These are phyloP conservation scores for Beauveria sp. DNA, from an alignment of 2,329 filamentous ascomycete species.

Conservation along the genomic window DNA sequence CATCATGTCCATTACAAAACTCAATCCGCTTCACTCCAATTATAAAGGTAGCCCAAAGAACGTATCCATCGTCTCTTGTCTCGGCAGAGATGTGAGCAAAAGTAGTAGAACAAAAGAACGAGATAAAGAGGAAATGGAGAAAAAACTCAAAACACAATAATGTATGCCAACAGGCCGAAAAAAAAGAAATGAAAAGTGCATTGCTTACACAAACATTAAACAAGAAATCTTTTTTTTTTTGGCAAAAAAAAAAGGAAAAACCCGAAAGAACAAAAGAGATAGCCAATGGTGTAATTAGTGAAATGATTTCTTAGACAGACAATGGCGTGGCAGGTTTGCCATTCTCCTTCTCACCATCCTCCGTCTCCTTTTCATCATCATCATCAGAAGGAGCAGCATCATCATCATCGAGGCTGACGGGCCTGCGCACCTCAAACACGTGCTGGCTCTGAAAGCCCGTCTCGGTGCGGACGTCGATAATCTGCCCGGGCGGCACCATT, in stretches of 20 bases:
- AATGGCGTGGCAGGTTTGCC: not conserved
- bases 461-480: conserved; percentile 44
- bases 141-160: not conserved
- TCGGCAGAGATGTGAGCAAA: not conserved
- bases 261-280: not conserved
- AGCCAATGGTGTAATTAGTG: not conserved
- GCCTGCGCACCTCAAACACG: conserved; percentile 23
- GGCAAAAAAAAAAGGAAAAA: not conserved
- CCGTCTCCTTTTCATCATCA: not conserved
- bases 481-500: conserved; percentile 67
- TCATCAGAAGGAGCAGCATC: not conserved
- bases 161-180: not conserved
- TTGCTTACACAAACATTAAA: not conserved
- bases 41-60: too few relatives aligned
- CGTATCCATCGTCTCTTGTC: too few relatives aligned
- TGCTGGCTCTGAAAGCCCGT: conserved; percentile 30
- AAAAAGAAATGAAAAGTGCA: not conserved
- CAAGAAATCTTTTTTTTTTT: not conserved
- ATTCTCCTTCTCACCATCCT: not conserved
- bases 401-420: not conserved
- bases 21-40: not conserved
- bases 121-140: not conserved
- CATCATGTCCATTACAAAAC: not conserved
- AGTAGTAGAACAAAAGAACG: not conserved
- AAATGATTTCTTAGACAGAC: not conserved